Evolutionary conservation across 1,284 basidiomycete species (phyloP).

Genomic region (Kalmanozyma brasiliensis): DNA sequence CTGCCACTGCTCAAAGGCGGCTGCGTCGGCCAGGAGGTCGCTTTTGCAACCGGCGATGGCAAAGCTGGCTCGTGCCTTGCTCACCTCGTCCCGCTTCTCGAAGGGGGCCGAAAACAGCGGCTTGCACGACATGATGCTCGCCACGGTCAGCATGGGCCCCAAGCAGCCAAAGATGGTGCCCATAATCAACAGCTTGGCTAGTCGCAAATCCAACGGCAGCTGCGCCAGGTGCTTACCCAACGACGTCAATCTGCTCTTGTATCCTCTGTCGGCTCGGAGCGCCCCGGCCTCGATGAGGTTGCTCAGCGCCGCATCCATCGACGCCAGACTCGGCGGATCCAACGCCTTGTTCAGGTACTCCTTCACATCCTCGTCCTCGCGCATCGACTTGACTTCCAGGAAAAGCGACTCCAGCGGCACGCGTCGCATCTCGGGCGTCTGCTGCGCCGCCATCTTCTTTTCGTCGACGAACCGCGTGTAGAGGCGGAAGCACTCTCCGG

Average conservation of each 20-base stretch:
- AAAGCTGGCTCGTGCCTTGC: slow-evolving; percentile 68
- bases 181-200: slow-evolving; percentile 77
- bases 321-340: slow-evolving; percentile 80
- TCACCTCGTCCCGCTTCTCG: slow-evolving; percentile 84
- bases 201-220: slow-evolving; percentile 86
- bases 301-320: slow-evolving; percentile 82
- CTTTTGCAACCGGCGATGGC: slow-evolving; percentile 76
- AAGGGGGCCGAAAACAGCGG: slow-evolving; percentile 83
- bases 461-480: slow-evolving; percentile 80
- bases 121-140: slow-evolving; percentile 85
- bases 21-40: slow-evolving; percentile 84
- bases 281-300: slow-evolving; percentile 84
- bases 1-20: slow-evolving; percentile 79
- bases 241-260: slow-evolving; percentile 75
- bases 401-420: slow-evolving; percentile 86
- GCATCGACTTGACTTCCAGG: slow-evolving; percentile 83
- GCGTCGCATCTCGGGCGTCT: slow-evolving; percentile 83
- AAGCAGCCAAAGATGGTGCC: slow-evolving; percentile 64
- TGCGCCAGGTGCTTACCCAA: slow-evolving; percentile 83
- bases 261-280: slow-evolving; percentile 73
- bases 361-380: slow-evolving; percentile 82
- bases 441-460: slow-evolving; percentile 77
- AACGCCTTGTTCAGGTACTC: slow-evolving; percentile 79
- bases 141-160: slow-evolving; percentile 68
- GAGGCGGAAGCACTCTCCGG: slow-evolving; percentile 71